Percentiles rank a stretch among this genome's conserved stretches.
Conservation (phyloP, 768 basidiomycete genomes). For the Tulasnella sp. region DNA sequence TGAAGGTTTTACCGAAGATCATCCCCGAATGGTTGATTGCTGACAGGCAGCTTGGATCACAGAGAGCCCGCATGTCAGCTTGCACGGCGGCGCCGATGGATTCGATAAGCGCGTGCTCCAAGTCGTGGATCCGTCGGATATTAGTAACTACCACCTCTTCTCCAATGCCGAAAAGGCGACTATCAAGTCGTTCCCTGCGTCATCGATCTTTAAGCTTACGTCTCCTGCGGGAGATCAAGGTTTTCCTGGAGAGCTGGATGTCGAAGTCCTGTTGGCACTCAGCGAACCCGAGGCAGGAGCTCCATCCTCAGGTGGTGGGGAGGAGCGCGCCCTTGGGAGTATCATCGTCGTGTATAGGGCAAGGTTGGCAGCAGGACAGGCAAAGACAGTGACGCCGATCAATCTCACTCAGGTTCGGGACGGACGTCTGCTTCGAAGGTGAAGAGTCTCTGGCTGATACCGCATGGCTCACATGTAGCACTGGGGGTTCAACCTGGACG, state of each 20-base stretch:
- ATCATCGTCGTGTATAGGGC: slow-evolving; percentile 60
- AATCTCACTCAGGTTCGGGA: slow-evolving; percentile 62
- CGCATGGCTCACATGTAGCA: slow-evolving; percentile 35
- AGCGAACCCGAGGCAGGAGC: slow-evolving; percentile 28
- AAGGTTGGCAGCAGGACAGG: slow-evolving; percentile 38
- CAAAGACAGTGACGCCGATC: slow-evolving; percentile 48
- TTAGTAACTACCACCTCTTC: slow-evolving; percentile 35
- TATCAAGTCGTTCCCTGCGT: slow-evolving; percentile 30
- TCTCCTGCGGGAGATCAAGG: slow-evolving; percentile 63
- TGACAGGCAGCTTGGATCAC: background rate
- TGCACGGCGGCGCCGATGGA: slow-evolving; percentile 61
- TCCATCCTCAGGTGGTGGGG: slow-evolving; percentile 22
- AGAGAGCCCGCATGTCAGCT: slow-evolving; percentile 39
- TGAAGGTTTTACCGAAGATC: slow-evolving; percentile 18
- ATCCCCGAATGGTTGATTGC: background rate
- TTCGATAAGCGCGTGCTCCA: slow-evolving; percentile 52
- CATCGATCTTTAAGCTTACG: slow-evolving; percentile 46
- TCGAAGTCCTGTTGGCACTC: slow-evolving; percentile 48
- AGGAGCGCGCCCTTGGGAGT: slow-evolving; percentile 46
- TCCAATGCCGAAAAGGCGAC: slow-evolving; percentile 41
- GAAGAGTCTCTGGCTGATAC: background rate
- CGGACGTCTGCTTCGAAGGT: background rate
- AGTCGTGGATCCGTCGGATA: slow-evolving; percentile 29
- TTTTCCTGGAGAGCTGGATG: slow-evolving; percentile 48
- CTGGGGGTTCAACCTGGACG: slow-evolving; percentile 76